Conservation (phyloP, 768 basidiomycete species). For the Amanita polypyramis region DNA sequence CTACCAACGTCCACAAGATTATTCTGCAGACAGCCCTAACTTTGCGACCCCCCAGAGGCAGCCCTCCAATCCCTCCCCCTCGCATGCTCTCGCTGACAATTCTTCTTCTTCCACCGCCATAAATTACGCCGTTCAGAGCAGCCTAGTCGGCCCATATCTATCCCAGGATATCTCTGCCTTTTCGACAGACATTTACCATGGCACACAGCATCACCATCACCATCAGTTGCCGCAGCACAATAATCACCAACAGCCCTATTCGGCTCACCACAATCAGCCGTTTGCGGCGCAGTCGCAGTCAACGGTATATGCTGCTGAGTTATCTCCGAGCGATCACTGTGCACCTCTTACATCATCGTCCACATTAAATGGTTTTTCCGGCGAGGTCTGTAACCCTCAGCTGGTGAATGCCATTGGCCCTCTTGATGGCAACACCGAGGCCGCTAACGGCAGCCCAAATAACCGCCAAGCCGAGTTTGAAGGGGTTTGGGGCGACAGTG, state of each 20-base stretch:
- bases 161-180: conserved; percentile 10
- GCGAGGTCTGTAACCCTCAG: conserved; percentile 5
- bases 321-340: conserved; percentile 4
- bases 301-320: neutral
- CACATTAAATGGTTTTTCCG: neutral
- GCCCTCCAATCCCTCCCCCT: neutral
- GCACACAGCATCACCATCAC: conserved; percentile 7
- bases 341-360: conserved; percentile 4
- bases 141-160: conserved; percentile 8
- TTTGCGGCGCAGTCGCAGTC: conserved; percentile 1
- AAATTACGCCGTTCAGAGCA: conserved; percentile 10
- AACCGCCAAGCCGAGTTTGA: conserved; percentile 5
- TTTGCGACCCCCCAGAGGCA: conserved; percentile 6
- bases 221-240: conserved; percentile 13
- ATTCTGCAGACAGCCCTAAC: conserved; percentile 4
- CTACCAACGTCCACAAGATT: neutral
- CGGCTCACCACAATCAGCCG: conserved; percentile 2
- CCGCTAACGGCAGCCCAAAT: conserved; percentile 1
- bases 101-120: neutral
- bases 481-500: conserved; percentile 5
- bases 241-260: conserved; percentile 9
- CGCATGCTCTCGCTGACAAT: neutral
- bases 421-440: neutral
- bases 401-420: conserved; percentile 5
- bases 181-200: conserved; percentile 6